Base-by-base conservation (phyloP, 2,329 filamentous ascomycete genomes). In the Penicillium oxalicum region DNA sequence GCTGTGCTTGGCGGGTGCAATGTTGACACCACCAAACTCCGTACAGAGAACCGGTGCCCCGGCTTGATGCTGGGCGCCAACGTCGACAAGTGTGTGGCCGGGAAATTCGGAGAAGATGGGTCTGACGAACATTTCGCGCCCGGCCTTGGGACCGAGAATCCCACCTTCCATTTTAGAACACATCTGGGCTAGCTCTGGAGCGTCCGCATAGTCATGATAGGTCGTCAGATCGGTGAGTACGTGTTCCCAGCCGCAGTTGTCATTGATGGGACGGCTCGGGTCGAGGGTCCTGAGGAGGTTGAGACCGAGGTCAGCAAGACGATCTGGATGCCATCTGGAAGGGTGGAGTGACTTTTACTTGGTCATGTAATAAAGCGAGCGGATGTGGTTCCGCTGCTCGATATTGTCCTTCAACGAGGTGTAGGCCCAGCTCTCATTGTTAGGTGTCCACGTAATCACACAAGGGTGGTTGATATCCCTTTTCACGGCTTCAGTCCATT, bases 161-260 rank as follows among this genome's bases (percentile, higher is more conserved):
- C 71, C 70, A 1, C 42, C 45, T 27, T 77, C 69, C 27, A 84
- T 64, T 2, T 68, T 74, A 0, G 70, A 66, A 58, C 81, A 85
- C 1, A 77, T 79, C 50, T 75, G 69, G 4, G 75, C 70, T 5
- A 87, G 73, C 24, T 74, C 76, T 0, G 76, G 70, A 0, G 72
- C 79, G 57, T 86, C 82, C 13, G 74, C 71, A 61, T 86, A 87
- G 63, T 86, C 82, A 62, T 86, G 83, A 70, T 83, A 87, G 0
- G 83, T 85, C 25, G 78, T 80, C 2, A 86, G 68, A 55, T 86
- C 83, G 0, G 79, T 83, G 9, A 73, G 57, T 5, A 86, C 81
- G 53, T 86, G 82, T 59, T 86, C 82, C 83, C 83, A 86, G 32
- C 83, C 83, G 55, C 83, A 86, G 64, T 87, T 86, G 63, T 86